Base-by-base conservation (phyloP, 257 asterid genomes). In the Rhazya stricta region DNA sequence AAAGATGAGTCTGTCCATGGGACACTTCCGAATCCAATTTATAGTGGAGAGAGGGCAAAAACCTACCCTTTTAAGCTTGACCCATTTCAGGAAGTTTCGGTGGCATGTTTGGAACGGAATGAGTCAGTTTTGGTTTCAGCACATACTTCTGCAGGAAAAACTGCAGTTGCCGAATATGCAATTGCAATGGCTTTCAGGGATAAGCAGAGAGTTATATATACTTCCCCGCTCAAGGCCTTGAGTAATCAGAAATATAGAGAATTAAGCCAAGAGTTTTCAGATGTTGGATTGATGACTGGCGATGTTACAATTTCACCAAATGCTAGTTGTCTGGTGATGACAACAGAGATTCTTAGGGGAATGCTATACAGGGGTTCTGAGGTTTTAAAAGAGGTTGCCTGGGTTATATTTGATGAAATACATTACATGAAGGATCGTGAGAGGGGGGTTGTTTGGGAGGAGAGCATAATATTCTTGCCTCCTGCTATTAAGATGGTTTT, bases 361-460 rank as follows among this genome's bases (percentile, higher is more conserved):
- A 94, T 94, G 98, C 91, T 94, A 61, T 94, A 94, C 75, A 90
- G 97, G 83, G 99, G 99, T 75, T 94, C 99, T 15, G 99, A 94
- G 89, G 96, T 94, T 54, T 79, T 94, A 86, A 94, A 92, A 84
- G 99, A 94, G 75, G 98, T 95, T 78, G 94, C 99, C 30, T 95
- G 99, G 99, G 99, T 95, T 80, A 89, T 95, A 85, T 95, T 95
- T 83, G 99, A 95, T 76, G 99, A 95, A 88, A 95, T 95, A 77
- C 99, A 95, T 86, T 95, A 95, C 80, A 95, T 95, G 99, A 95
- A 95, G 85, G 99, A 95, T 79, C 92, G 99, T 13, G 99, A 95
- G 76, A 85, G 99, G 80, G 99, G 98, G 30, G 98, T 95, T 57
- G 99, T 95, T 78, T 95, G 98, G 98, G 99, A 95, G 81, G 99